phyloP scores from a whole-genome alignment of 2,329 filamentous ascomycete species.

The Metarhizium sp. region DNA sequence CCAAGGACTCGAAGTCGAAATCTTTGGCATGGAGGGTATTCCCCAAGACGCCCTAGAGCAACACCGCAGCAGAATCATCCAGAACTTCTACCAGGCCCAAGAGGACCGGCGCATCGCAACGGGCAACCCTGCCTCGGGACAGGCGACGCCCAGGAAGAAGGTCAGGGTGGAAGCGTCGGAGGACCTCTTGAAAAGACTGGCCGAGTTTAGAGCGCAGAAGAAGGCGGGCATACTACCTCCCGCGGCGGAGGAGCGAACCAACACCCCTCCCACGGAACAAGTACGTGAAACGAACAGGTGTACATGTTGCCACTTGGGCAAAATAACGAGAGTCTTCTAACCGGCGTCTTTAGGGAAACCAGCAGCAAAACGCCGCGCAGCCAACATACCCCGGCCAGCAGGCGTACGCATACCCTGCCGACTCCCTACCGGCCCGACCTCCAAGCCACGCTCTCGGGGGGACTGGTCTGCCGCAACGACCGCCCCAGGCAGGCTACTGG shows the following conservation, averaged over 20 bases:
- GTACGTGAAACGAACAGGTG: neutral
- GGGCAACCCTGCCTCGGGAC: conserved; percentile 70
- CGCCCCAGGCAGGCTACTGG: conserved; percentile 22
- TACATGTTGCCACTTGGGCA: too few species aligned
- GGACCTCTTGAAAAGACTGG: conserved; percentile 72
- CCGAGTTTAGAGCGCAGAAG: conserved; percentile 63
- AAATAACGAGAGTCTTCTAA: too few species aligned
- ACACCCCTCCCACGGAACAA: conserved; percentile 18
- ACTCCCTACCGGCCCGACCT: conserved; percentile 36
- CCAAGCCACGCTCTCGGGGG: conserved; percentile 27
- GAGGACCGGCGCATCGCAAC: conserved; percentile 73
- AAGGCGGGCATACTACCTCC: conserved; percentile 1
- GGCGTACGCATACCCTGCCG: conserved; percentile 25
- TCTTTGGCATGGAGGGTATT: conserved; percentile 97
- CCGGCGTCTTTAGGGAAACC: conserved; percentile 6
- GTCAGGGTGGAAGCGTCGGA: conserved; percentile 64
- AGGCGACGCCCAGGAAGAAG: conserved; percentile 53
- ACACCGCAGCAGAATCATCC: conserved; percentile 78
- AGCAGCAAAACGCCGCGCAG: conserved; percentile 13
- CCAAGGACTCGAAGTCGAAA: conserved; percentile 80
- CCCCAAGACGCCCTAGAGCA: conserved; percentile 75
- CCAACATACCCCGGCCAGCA: conserved; percentile 14
- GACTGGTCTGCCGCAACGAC: conserved; percentile 34
- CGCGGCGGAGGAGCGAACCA: neutral
- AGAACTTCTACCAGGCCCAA: conserved; percentile 77